These are phyloP conservation scores for Emmonsia crescens DNA, from an alignment of 2,329 filamentous ascomycete genomes.

Conservation along the genomic window DNA sequence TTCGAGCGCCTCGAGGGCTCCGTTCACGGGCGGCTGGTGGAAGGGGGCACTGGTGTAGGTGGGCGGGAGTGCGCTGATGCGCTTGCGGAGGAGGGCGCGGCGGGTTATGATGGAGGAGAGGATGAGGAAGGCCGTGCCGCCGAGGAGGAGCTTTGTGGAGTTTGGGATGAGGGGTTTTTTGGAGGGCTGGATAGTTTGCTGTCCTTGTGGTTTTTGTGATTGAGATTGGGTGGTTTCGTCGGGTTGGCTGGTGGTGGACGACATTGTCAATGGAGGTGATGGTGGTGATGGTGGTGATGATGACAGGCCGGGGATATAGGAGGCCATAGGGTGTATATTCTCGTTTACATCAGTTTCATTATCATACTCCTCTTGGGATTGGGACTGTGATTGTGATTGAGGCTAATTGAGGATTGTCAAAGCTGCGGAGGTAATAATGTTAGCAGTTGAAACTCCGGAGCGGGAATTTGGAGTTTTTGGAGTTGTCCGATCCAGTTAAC, in stretches of 20 bases:
- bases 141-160: conserved; percentile 50
- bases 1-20: conserved; percentile 63
- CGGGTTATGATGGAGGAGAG: conserved; percentile 62
- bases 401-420: not conserved
- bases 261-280: not conserved
- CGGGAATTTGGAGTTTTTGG: not conserved
- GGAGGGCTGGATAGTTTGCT: not conserved
- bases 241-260: not conserved
- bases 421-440: not conserved
- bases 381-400: not conserved
- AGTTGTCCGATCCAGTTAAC: not conserved
- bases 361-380: not conserved
- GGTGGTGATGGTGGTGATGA: not conserved
- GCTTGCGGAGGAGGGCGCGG: conserved; percentile 56
- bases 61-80: conserved; percentile 51
- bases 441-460: not conserved
- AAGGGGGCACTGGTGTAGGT: conserved; percentile 52
- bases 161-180: conserved; percentile 17
- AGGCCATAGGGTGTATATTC: conserved; percentile 1
- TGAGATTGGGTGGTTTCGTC: not conserved
- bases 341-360: not conserved
- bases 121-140: conserved; percentile 64
- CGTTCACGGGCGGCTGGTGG: conserved; percentile 43
- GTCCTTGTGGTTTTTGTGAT: conserved; percentile 2
- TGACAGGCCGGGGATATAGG: not conserved